phyloP scores from a whole-genome alignment of 345 rosid species.

The Populus euphratica region DNA sequence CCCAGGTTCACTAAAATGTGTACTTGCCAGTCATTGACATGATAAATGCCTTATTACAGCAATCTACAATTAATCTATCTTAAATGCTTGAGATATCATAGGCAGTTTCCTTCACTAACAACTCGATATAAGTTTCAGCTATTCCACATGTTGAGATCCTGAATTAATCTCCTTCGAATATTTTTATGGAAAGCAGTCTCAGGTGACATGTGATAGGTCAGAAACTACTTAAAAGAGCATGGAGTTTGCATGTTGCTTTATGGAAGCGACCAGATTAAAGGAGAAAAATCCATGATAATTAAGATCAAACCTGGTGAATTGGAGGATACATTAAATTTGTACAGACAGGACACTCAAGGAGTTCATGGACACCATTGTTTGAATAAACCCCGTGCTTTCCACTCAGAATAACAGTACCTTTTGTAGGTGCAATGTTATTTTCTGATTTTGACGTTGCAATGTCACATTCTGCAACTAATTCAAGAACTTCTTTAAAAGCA shows the following conservation, averaged over 20 bases:
- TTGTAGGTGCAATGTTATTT: conserved; percentile 15
- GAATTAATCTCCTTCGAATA: background rate
- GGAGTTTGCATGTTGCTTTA: background rate
- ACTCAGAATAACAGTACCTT: conserved; percentile 24
- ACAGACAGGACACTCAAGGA: conserved; percentile 34
- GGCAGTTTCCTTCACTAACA: background rate
- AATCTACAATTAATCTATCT: background rate
- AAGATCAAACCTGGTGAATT: conserved; percentile 28
- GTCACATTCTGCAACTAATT: conserved; percentile 28
- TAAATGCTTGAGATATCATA: background rate
- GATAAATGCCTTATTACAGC: background rate
- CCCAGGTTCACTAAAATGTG: background rate
- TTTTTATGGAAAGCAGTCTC: background rate
- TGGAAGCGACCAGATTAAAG: background rate
- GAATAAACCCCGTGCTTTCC: conserved; percentile 38
- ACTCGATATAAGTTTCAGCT: background rate
- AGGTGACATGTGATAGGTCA: background rate
- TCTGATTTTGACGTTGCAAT: conserved; percentile 24
- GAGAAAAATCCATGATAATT: background rate
- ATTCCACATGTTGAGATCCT: background rate
- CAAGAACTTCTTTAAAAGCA: conserved; percentile 42
- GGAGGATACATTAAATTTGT: conserved; percentile 36
- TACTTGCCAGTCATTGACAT: background rate
- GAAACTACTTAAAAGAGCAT: background rate
- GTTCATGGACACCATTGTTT: conserved; percentile 36